These are phyloP conservation scores for Plasmodium chabaudi DNA, from an alignment of 169 alveolate genomes.

Conservation along the genomic window DNA sequence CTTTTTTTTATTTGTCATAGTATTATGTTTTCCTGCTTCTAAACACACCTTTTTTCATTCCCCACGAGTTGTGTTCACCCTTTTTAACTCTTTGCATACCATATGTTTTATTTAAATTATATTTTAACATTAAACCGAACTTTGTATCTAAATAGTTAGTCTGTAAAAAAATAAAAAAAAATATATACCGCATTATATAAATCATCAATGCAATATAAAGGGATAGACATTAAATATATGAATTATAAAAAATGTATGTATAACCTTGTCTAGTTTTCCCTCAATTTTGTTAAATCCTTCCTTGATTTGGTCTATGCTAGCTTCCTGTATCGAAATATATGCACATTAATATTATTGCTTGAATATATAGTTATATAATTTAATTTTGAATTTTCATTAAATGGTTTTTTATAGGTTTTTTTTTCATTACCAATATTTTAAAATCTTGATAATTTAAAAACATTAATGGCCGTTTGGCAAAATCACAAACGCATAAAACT, in stretches of 20 bases:
- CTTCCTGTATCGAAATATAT: slow-evolving; percentile 16
- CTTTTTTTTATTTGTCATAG: slow-evolving; percentile 14
- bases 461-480: slow-evolving; percentile 83
- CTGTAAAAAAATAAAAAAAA: slow-evolving; percentile 7
- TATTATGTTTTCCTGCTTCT: slow-evolving; percentile 78
- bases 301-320: slow-evolving; percentile 45
- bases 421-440: slow-evolving; percentile 44
- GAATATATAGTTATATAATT: no score
- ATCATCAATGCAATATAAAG: not conserved
- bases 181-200: not conserved
- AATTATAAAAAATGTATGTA: not conserved
- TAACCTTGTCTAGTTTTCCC: slow-evolving; percentile 64
- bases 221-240: not conserved
- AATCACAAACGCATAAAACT: slow-evolving; percentile 81
- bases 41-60: slow-evolving; percentile 80
- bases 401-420: not conserved
- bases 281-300: slow-evolving; percentile 39
- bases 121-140: slow-evolving; percentile 62
- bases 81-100: slow-evolving; percentile 83
- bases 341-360: no score
- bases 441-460: slow-evolving; percentile 79
- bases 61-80: slow-evolving; percentile 83
- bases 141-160: slow-evolving; percentile 50
- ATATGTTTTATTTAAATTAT: slow-evolving; percentile 56
- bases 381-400: not conserved